Percentiles rank a stretch among this genome's conserved stretches.
Evolutionary conservation across 1,139 yeast genomes (phyloP).

Genomic region (Protomyces inouyei): DNA sequence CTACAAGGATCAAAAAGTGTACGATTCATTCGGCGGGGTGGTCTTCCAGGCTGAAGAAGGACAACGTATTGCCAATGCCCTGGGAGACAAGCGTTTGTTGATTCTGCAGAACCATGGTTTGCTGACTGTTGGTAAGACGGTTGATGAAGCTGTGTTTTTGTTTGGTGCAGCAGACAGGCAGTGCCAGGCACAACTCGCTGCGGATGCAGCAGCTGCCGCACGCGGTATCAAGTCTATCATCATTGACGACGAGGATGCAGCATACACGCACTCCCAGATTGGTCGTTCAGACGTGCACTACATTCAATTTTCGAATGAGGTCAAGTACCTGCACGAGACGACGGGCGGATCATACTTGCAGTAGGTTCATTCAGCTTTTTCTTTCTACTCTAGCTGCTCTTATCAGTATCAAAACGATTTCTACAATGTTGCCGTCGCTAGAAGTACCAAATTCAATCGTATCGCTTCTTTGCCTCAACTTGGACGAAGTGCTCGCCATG

Average conservation of each 20-base stretch:
- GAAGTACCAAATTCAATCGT: not conserved
- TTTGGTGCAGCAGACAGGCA: constrained; percentile 63
- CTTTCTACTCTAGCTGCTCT: not conserved
- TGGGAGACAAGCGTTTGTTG: constrained; percentile 57
- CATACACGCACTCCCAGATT: constrained; percentile 56
- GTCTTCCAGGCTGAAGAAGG: constrained; percentile 76
- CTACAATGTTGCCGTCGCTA: too few species aligned
- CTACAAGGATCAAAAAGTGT: constrained; percentile 62
- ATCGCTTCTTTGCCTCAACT: constrained; percentile 17
- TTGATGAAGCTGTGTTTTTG: constrained; percentile 76
- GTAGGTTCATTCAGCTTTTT: not conserved
- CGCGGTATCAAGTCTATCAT: constrained; percentile 40
- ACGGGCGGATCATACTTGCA: constrained; percentile 22
- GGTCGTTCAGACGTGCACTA: constrained; percentile 66
- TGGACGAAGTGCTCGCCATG: constrained; percentile 27
- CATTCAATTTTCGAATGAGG: constrained; percentile 69
- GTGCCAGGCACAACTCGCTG: constrained; percentile 67
- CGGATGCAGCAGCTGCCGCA: constrained; percentile 49
- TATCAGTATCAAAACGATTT: too few species aligned
- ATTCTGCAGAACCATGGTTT: constrained; percentile 76
- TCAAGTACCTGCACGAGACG: constrained; percentile 35
- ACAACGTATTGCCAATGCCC: constrained; percentile 56
- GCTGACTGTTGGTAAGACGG: constrained; percentile 68
- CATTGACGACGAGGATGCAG: constrained; percentile 64
- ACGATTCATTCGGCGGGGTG: constrained; percentile 69